Base-by-base conservation (phyloP, 352 stramenopile species). In the Phytophthora pinifolia region DNA sequence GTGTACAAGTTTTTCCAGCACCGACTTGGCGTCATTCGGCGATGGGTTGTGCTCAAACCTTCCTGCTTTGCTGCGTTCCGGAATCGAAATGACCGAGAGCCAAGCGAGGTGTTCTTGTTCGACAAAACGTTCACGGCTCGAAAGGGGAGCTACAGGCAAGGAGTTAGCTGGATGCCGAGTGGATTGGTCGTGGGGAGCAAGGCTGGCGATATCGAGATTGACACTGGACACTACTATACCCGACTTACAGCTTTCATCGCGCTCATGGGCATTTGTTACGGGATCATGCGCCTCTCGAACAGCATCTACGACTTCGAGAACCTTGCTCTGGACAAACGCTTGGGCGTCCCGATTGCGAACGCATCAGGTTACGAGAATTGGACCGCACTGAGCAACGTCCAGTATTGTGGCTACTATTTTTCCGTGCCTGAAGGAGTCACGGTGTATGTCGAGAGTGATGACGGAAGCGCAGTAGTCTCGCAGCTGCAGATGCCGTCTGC, bases 1-100 rank as follows among this genome's bases (percentile, higher is more conserved):
- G 77, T 94, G 37, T 94, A 94, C 74, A 91, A 90, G 66, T 94
- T 92, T 47, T 94, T 94, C 41, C 74, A 94, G 49, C 83, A 91
- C 41, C 83, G 85, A 29, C 75, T 95, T 46, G 83, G 83, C 63
- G 85, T 90, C 13, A 80, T 95, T 20, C 85, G 85, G 4, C 68
- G 83, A n/a, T 95, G 85, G 85, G 83, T 90, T 27, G 85, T 93
- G 47, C 70, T 95, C 32, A 95, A 95, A 55, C 84, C 85, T 30
- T 89, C 79, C 29, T 93, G 85, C 52, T 89, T 95, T 65, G 85
- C 85, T 13, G 81, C 81, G 15, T 95, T 91, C 57, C 68, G 82
- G 7, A 74, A 83, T 59, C 85, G 85, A 2, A 81, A 61, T 14
- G 80, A 94, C 31, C 73, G 70, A 36, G 85, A 94, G 43, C 82